Conservation (phyloP, 768 basidiomycete genomes). For the Kwoniella dejecticola region DNA sequence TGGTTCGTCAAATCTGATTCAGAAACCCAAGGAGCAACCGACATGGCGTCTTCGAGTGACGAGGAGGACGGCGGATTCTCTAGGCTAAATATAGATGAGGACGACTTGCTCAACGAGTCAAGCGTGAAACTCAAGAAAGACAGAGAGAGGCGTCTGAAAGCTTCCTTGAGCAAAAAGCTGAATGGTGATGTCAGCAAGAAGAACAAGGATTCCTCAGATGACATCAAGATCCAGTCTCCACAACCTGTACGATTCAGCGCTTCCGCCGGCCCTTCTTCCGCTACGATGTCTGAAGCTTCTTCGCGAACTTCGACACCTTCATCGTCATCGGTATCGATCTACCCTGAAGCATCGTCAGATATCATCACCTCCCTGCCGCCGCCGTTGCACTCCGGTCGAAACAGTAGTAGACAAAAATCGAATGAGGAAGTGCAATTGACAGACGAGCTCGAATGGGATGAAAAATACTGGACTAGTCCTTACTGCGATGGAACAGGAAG, state of each 20-base stretch:
- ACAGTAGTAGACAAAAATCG: background rate
- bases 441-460: slow-evolving; percentile 38
- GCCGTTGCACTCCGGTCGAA: slow-evolving; percentile 31
- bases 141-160: slow-evolving; percentile 9
- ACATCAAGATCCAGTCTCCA: slow-evolving; percentile 12
- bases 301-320: slow-evolving; percentile 17
- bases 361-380: slow-evolving; percentile 24
- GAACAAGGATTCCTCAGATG: background rate
- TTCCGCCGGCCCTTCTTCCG: background rate
- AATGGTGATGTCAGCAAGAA: background rate
- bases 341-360: slow-evolving; percentile 21
- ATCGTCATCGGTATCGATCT: slow-evolving; percentile 15
- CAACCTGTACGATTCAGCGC: slow-evolving; percentile 2
- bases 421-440: slow-evolving; percentile 15
- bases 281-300: slow-evolving; percentile 4
- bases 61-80: background rate
- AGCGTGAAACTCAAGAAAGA: background rate
- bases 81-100: background rate
- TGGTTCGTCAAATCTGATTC: slow-evolving; percentile 43
- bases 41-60: slow-evolving; percentile 1
- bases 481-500: background rate
- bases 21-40: background rate
- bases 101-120: slow-evolving; percentile 2
- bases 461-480: slow-evolving; percentile 26
- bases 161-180: background rate